Conservation (phyloP, 2,329 filamentous ascomycete genomes). For the Alternaria tenuissima region DNA sequence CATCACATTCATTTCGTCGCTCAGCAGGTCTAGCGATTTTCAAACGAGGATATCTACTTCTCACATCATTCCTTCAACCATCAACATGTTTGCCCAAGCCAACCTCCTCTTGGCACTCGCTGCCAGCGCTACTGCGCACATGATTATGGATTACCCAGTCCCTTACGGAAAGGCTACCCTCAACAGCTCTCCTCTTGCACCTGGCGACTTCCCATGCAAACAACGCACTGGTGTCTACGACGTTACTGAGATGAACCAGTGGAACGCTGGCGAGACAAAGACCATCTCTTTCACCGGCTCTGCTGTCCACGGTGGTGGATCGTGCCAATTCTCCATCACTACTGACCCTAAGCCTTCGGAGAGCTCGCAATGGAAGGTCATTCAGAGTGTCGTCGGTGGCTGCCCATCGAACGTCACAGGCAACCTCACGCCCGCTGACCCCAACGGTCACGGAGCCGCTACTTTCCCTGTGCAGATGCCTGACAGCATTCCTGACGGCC, state of each 20-base stretch:
- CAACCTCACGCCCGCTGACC: background rate
- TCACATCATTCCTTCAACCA: constrained; percentile 28
- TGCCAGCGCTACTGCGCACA: constrained; percentile 73
- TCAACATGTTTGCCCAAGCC: constrained; percentile 54
- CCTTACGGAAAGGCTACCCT: constrained; percentile 64
- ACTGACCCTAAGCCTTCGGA: constrained; percentile 64
- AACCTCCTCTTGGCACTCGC: constrained; percentile 64
- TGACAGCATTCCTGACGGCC: constrained; percentile 71
- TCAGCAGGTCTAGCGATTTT: constrained; percentile 52
- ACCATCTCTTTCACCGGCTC: constrained; percentile 43
- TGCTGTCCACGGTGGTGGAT: constrained; percentile 88
- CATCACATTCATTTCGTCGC: constrained; percentile 38
- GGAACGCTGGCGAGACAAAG: constrained; percentile 61
- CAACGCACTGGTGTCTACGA: constrained; percentile 59
- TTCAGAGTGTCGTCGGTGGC: constrained; percentile 85
- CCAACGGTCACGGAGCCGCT: constrained; percentile 59
- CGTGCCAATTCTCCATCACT: constrained; percentile 87
- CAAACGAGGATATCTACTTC: constrained; percentile 27
- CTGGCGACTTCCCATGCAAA: constrained; percentile 84
- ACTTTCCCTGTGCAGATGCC: constrained; percentile 76
- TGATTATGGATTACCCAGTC: constrained; percentile 65
- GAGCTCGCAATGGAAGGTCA: constrained; percentile 70
- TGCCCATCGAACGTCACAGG: constrained; percentile 72
- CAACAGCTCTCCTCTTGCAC: constrained; percentile 71
- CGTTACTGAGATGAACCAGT: constrained; percentile 67